phyloP scores from a whole-genome alignment of 805 yeast genomes.

The Wickerhamiella bombiphila region DNA sequence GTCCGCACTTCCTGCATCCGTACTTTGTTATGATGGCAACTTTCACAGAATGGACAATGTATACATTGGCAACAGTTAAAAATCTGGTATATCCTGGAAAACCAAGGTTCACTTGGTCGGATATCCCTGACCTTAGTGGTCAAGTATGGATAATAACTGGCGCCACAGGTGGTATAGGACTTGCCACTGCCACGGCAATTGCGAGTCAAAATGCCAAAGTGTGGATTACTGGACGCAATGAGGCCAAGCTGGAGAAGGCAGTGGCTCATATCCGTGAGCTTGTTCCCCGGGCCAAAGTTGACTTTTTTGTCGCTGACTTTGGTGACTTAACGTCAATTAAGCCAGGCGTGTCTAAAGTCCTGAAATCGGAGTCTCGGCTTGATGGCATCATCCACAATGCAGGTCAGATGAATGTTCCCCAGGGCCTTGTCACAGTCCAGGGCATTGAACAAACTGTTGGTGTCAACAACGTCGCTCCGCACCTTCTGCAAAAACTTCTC shows the following conservation, averaged over 20 bases:
- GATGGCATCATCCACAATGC: constrained; percentile 30
- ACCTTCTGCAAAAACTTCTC: constrained; percentile 27
- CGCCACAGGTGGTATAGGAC: constrained; percentile 17
- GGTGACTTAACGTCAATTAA: constrained; percentile 27
- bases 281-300: constrained; percentile 15
- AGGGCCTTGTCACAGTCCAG: constrained; percentile 27
- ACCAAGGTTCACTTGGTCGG: neutral
- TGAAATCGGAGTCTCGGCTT: constrained; percentile 19
- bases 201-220: constrained; percentile 22
- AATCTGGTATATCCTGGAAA: too few species aligned
- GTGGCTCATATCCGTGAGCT: constrained; percentile 20
- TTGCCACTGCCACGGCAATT: constrained; percentile 8
- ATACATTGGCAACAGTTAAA: too few species aligned
- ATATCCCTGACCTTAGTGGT: constrained; percentile 24
- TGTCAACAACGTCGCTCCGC: constrained; percentile 34
- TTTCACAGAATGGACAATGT: too few species aligned
- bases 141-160: constrained; percentile 22
- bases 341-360: constrained; percentile 25
- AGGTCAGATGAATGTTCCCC: constrained; percentile 21
- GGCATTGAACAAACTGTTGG: constrained; percentile 35
- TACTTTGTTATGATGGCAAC: too few species aligned
- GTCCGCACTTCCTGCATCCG: too few species aligned
- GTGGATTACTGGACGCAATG: constrained; percentile 27
- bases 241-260: constrained; percentile 22
- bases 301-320: constrained; percentile 14